Conservation (phyloP, 148 eudicot species). For the Dianthus caryophyllus region DNA sequence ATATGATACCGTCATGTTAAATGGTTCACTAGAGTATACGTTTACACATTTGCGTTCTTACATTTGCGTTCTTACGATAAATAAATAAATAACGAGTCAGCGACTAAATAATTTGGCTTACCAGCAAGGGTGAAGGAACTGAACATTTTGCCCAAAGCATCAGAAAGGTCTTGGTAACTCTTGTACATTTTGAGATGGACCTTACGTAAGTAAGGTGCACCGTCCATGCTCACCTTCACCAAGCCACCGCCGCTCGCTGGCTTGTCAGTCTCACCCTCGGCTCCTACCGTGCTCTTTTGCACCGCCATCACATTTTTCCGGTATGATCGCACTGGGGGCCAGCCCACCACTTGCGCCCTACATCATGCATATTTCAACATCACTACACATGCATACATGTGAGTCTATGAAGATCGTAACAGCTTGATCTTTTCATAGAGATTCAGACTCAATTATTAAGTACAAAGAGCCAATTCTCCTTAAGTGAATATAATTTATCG, state of each 20-base stretch:
- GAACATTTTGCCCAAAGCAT: conserved; percentile 81
- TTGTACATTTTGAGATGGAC: conserved; percentile 73
- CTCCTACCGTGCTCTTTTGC: conserved; percentile 41
- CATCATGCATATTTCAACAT: neutral
- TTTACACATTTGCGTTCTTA: neutral
- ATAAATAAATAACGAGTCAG: too few relatives aligned
- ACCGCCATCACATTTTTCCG: conserved; percentile 68
- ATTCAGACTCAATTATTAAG: too few relatives aligned
- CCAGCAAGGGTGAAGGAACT: conserved; percentile 74
- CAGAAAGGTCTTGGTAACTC: conserved; percentile 66
- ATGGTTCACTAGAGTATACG: too few relatives aligned
- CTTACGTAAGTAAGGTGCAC: conserved; percentile 90
- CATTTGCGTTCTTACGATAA: neutral
- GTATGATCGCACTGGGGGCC: conserved; percentile 85
- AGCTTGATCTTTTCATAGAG: neutral
- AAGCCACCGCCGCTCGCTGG: conserved; percentile 18
- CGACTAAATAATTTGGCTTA: conserved; percentile 13
- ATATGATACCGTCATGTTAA: too few relatives aligned
- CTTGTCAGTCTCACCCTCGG: conserved; percentile 29
- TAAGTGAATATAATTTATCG: neutral
- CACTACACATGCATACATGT: neutral
- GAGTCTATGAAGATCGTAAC: too few relatives aligned
- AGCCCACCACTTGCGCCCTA: conserved; percentile 88
- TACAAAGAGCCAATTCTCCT: too few relatives aligned
- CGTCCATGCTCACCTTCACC: conserved; percentile 90